phyloP scores from a whole-genome alignment of 139 green algal species.

The Ettlia oleoabundans region DNA sequence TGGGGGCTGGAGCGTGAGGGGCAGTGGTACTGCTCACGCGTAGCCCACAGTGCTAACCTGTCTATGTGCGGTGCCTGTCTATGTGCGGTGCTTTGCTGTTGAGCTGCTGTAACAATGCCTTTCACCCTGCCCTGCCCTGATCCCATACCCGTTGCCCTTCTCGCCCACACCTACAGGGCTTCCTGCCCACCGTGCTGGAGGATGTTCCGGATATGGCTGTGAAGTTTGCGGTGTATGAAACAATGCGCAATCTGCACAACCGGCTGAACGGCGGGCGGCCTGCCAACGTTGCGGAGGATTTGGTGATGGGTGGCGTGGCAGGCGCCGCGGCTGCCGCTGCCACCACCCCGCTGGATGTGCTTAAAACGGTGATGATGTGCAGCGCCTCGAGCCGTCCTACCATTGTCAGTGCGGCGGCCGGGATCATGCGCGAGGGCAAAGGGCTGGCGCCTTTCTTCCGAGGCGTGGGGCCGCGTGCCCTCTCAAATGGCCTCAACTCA shows the following conservation, averaged over 20 bases:
- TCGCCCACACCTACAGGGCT: slow-evolving; percentile 61
- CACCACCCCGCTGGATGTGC: slow-evolving; percentile 93
- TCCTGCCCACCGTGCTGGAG: slow-evolving; percentile 88
- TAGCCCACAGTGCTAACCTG: no score
- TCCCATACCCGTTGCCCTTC: neutral
- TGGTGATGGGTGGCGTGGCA: slow-evolving; percentile 82
- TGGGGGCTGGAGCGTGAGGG: neutral
- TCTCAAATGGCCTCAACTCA: slow-evolving; percentile 90
- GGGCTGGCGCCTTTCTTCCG: slow-evolving; percentile 64
- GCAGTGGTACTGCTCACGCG: no score
- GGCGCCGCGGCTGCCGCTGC: slow-evolving; percentile 84
- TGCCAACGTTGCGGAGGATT: slow-evolving; percentile 68
- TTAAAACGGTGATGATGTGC: slow-evolving; percentile 97
- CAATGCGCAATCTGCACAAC: slow-evolving; percentile 67
- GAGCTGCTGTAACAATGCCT: neutral
- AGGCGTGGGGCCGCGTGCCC: slow-evolving; percentile 78
- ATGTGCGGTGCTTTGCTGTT: no score
- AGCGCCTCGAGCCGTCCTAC: slow-evolving; percentile 69
- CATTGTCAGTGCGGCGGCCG: slow-evolving; percentile 53
- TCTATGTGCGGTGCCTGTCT: no score
- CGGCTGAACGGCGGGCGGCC: slow-evolving; percentile 5
- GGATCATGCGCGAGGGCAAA: slow-evolving; percentile 52
- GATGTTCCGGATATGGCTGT: slow-evolving; percentile 94
- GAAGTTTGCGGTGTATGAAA: slow-evolving; percentile 93
- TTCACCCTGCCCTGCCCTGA: neutral